Percentiles rank a stretch among this genome's conserved stretches.
These are phyloP conservation scores for Ustilago crameri DNA, from an alignment of 1,284 basidiomycete species.

Conservation along the genomic window DNA sequence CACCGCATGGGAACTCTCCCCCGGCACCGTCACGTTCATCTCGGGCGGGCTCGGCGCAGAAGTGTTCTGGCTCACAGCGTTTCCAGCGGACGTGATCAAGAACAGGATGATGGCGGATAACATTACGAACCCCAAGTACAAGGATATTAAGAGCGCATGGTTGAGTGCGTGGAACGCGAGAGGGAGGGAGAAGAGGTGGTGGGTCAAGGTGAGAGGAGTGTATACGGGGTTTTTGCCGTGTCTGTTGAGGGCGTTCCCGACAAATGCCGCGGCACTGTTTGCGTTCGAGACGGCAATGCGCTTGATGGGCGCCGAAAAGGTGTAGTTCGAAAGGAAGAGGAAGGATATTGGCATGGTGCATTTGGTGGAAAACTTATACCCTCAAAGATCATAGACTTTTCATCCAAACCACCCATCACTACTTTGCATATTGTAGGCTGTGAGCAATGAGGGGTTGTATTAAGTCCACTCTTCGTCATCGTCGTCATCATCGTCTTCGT, in stretches of 20 bases:
- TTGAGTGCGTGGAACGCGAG: slow-evolving; percentile 45
- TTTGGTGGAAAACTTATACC: slow-evolving; percentile 5
- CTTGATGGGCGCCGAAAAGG: slow-evolving; percentile 60
- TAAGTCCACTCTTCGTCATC: not conserved
- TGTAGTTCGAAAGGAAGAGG: slow-evolving; percentile 3
- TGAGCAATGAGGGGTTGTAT: too few relatives aligned
- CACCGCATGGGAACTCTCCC: slow-evolving; percentile 72
- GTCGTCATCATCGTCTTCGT: slow-evolving; percentile 26
- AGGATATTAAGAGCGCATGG: slow-evolving; percentile 38
- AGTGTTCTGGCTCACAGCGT: slow-evolving; percentile 73
- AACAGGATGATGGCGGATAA: slow-evolving; percentile 69
- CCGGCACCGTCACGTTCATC: slow-evolving; percentile 76
- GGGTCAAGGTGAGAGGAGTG: slow-evolving; percentile 31
- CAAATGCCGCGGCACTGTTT: slow-evolving; percentile 62
- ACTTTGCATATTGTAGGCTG: too few relatives aligned
- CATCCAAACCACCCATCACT: slow-evolving; percentile 1
- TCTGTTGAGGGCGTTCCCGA: slow-evolving; percentile 63
- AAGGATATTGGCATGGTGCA: too few relatives aligned
- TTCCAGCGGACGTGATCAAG: slow-evolving; percentile 81
- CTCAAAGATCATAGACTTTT: slow-evolving; percentile 4
- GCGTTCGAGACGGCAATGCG: slow-evolving; percentile 65
- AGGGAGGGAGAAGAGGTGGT: slow-evolving; percentile 18
- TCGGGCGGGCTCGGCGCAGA: slow-evolving; percentile 72
- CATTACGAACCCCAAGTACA: slow-evolving; percentile 72
- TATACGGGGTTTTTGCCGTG: slow-evolving; percentile 63